Percentiles rank a stretch among this genome's conserved stretches.
Evolutionary conservation across 2,329 filamentous ascomycete genomes (phyloP).

Genomic region (Fusarium falciforme): DNA sequence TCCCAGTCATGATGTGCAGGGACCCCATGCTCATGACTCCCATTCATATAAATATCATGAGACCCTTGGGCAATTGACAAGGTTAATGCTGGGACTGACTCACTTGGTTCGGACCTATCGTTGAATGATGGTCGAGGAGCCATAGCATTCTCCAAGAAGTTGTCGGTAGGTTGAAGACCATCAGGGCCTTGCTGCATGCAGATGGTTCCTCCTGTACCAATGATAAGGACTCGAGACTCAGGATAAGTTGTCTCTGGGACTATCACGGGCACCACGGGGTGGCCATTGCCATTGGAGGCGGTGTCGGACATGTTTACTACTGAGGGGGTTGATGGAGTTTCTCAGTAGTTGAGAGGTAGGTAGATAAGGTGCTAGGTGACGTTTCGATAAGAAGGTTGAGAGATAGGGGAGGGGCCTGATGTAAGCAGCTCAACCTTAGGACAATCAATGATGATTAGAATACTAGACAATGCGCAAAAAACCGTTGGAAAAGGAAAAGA

Average conservation of each 20-base stretch:
- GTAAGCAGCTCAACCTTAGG: conserved; percentile 2
- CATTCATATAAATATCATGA: not conserved
- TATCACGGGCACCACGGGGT: conserved; percentile 8
- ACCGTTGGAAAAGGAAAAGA: not conserved
- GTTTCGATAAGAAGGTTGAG: conserved; percentile 22
- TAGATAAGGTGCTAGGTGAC: not conserved
- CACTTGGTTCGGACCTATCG: conserved; percentile 61
- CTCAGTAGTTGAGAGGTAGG: not conserved
- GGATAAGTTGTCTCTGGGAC: conserved; percentile 57
- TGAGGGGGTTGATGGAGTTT: not conserved
- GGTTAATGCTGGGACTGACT: conserved; percentile 8
- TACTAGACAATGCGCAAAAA: not conserved
- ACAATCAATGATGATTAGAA: not conserved
- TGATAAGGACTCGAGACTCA: conserved; percentile 86
- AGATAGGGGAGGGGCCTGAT: conserved; percentile 15
- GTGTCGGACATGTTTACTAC: conserved; percentile 22
- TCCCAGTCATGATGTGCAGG: not conserved
- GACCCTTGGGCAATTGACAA: not conserved
- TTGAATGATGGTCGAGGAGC: conserved; percentile 88
- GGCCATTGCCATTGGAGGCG: conserved; percentile 14
- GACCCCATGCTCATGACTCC: not conserved
- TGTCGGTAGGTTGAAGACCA: conserved; percentile 82
- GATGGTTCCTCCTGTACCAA: conserved; percentile 91
- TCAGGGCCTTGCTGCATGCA: conserved; percentile 88
- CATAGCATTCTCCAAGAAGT: conserved; percentile 86